Evolutionary conservation across 163 green algal species (phyloP), one percentile per base, ranked within the genome.

Genomic region (Chloroidium sp.): DNA sequence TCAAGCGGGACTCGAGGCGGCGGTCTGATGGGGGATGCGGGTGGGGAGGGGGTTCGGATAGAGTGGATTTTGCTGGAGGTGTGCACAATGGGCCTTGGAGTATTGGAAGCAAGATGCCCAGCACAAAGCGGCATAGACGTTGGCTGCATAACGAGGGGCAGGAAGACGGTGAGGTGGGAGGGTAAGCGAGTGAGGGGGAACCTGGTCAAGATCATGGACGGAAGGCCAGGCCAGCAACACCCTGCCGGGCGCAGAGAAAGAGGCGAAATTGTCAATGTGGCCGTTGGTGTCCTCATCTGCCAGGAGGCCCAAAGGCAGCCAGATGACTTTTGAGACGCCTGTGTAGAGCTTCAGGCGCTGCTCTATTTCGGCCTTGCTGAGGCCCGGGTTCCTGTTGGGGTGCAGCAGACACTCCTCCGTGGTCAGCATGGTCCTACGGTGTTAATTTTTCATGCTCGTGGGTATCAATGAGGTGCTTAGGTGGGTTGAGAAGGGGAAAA

Each of bases 321-420:
- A 89, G 72, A 87, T 81, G 81, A 87, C 78, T 14, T 90, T 92
- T 59, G 91, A 76, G 2, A 92, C 76, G n/a, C 89, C 89, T 61
- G 94, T 81, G 79, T 84, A 90, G 10, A 88, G 82, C 58, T 85
- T 84, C 61, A 97, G 87, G 82, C 79, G 84, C 75, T n/a, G 68
- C 82, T 97, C 90, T 36, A 97, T 94, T 59, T 88, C 77, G 13
- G 85, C 87, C 60, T 88, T 87, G 79, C 79, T 84, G 75, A 95
- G 85, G 62, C 82, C 2, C 2, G 90, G 92, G 87, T 97, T 97
- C 81, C 93, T 88, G 87, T 91, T 97, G 74, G 69, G 85, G 87
- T 96, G 87, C 58, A 97, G 86, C 81, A 97, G 83, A 85, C 93
- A 97, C 87, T 96, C 88, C 84, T 92, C 89, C 64, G 93, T 97